These are phyloP conservation scores for Corymbia citriodora DNA, from an alignment of 441 rosid species.

Conservation along the genomic window DNA sequence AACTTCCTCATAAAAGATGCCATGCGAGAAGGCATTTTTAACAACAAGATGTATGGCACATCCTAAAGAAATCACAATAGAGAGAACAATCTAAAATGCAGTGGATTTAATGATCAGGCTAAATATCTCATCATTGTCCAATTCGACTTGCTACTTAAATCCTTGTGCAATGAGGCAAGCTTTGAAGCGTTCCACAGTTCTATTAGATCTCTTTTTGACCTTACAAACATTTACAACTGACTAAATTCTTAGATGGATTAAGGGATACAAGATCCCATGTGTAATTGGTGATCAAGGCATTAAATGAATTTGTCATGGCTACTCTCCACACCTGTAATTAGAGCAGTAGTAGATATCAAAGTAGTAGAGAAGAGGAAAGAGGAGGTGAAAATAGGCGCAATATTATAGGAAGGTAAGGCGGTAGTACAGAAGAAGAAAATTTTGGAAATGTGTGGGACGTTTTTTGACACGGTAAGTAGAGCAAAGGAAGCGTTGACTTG, in stretches of 20 bases:
- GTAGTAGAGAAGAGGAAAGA: not conserved
- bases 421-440: not conserved
- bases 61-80: not conserved
- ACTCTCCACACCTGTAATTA: not conserved
- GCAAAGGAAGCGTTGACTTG: not conserved
- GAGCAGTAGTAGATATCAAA: not conserved
- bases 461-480: not conserved
- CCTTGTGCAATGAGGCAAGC: not conserved
- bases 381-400: not conserved
- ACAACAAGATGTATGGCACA: not conserved
- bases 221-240: too few relatives aligned
- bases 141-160: not conserved
- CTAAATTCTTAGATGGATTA: not conserved
- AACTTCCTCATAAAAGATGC: not conserved
- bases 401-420: too few relatives aligned
- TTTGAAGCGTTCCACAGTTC: not conserved
- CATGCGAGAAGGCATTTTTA: too few relatives aligned
- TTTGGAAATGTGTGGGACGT: not conserved
- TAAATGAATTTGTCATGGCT: not conserved
- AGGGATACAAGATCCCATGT: not conserved
- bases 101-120: not conserved
- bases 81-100: not conserved
- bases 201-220: too few relatives aligned
- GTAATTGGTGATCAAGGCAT: not conserved
- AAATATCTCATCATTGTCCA: not conserved